phyloP scores from a whole-genome alignment of 345 rosid species.

The Eucalyptus dawsonii region DNA sequence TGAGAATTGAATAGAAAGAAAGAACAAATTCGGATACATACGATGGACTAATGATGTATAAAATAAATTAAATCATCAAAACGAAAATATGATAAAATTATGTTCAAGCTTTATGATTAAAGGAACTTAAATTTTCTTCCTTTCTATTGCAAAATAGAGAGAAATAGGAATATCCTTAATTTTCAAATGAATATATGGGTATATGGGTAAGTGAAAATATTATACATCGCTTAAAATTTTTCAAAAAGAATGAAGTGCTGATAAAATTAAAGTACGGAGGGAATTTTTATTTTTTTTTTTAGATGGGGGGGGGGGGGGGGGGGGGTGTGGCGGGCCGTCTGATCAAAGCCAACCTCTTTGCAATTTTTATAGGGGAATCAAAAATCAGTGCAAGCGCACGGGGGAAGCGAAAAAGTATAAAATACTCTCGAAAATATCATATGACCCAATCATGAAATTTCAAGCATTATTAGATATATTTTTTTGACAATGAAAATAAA shows the following conservation, averaged over 20 bases:
- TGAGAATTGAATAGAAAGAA: background rate
- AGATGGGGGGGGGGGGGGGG: too few species aligned
- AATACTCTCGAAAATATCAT: background rate
- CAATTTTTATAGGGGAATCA: background rate
- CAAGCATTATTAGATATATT: background rate
- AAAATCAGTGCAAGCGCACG: background rate
- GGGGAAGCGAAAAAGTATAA: background rate
- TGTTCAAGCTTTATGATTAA: background rate
- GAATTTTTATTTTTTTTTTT: too few species aligned
- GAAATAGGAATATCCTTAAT: background rate
- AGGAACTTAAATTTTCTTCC: background rate
- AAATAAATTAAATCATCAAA: background rate
- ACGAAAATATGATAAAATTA: background rate
- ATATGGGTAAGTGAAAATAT: background rate
- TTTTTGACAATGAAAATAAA: background rate
- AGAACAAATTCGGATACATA: background rate
- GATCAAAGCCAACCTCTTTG: background rate
- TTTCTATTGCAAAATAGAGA: background rate
- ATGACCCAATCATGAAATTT: background rate
- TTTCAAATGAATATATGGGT: background rate
- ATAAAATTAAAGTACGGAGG: too few species aligned
- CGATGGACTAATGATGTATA: background rate
- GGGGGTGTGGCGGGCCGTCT: too few species aligned
- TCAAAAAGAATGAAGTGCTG: too few species aligned
- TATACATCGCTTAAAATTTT: too few species aligned